phyloP scores from a whole-genome alignment of 202 grass and related monocot species.

The Setaria italica region DNA sequence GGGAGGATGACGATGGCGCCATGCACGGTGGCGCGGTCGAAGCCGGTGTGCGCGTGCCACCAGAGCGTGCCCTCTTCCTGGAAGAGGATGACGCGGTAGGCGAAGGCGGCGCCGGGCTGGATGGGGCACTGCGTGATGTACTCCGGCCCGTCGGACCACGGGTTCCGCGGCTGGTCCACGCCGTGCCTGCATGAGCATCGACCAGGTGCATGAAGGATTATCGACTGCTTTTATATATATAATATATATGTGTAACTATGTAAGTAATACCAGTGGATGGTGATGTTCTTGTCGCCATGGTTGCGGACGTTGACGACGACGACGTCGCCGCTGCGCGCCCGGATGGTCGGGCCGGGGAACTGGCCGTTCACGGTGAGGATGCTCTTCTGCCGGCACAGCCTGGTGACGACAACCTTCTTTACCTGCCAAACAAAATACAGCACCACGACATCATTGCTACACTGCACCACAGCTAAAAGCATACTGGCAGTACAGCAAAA shows the following conservation, averaged over 20 bases:
- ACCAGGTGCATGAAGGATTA: background rate
- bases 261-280: conserved; percentile 47
- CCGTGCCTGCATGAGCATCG: conserved; percentile 45
- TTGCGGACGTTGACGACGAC: conserved; percentile 53
- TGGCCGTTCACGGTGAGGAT: conserved; percentile 61
- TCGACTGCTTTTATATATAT: too few relatives aligned
- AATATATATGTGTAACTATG: too few relatives aligned
- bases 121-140: conserved; percentile 76
- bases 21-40: conserved; percentile 60
- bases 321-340: conserved; percentile 43
- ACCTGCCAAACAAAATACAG: conserved; percentile 12
- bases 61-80: conserved; percentile 68
- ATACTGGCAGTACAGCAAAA: too few relatives aligned
- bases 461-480: too few relatives aligned
- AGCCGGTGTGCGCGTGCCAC: conserved; percentile 69
- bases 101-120: conserved; percentile 43
- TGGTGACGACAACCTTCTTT: conserved; percentile 36
- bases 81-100: conserved; percentile 54
- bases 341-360: conserved; percentile 57
- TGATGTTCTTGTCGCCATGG: conserved; percentile 48
- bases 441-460: background rate
- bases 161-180: conserved; percentile 51
- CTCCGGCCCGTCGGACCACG: conserved; percentile 60
- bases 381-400: conserved; percentile 54
- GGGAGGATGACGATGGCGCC: conserved; percentile 63